phyloP scores from a whole-genome alignment of 2,329 filamentous ascomycete genomes.

The Chalaropsis ovoidea region DNA sequence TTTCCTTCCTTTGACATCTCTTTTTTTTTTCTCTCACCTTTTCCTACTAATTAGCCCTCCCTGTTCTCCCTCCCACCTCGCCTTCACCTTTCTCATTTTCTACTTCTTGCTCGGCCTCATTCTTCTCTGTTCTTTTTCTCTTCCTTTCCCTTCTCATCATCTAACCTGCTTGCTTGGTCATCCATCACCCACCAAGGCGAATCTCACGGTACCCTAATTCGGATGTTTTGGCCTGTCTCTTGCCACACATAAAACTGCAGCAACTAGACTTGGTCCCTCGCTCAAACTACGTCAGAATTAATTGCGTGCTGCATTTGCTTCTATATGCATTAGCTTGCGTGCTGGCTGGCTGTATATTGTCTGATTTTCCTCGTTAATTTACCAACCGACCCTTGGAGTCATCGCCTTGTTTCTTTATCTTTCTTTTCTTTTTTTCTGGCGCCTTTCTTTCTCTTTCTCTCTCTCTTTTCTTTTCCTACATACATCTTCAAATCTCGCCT shows the following conservation, averaged over 20 bases:
- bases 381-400: conserved; percentile 9
- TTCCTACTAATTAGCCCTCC: background rate
- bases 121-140: conserved; percentile 24
- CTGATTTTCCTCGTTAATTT: conserved; percentile 13
- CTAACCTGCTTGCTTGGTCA: conserved; percentile 6
- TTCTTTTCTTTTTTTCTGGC: conserved; percentile 5
- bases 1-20: background rate
- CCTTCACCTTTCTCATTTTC: conserved; percentile 8
- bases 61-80: background rate
- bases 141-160: conserved; percentile 19
- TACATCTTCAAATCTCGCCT: background rate
- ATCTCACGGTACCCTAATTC: conserved; percentile 18
- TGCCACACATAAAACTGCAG: conserved; percentile 11
- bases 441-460: background rate
- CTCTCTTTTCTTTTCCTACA: background rate
- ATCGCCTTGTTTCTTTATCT: conserved; percentile 15
- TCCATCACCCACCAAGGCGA: conserved; percentile 11
- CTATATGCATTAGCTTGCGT: conserved; percentile 17
- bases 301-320: conserved; percentile 22
- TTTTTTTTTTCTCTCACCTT: conserved; percentile 5
- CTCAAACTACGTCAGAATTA: conserved; percentile 12
- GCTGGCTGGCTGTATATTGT: conserved; percentile 21
- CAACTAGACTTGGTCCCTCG: conserved; percentile 5
- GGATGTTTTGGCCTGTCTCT: conserved; percentile 14
- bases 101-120: conserved; percentile 22